Evolutionary conservation across 805 yeast genomes (phyloP).

Genomic region (Ogataea neopini): DNA sequence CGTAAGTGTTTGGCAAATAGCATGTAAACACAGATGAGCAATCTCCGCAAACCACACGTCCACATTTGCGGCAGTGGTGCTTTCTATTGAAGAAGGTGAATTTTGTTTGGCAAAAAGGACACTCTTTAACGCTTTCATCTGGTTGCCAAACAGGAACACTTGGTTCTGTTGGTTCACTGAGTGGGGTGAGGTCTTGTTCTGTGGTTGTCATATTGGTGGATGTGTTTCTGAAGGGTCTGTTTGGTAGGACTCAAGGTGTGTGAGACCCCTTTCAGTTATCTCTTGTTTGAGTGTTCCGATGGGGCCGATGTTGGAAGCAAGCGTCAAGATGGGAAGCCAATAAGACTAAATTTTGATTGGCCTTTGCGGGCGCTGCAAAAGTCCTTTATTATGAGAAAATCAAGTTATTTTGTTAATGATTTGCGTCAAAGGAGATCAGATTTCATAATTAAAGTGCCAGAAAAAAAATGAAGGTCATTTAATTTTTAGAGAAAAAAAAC

Average conservation of each 20-base stretch:
- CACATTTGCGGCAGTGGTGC: constrained; percentile 85
- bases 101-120: constrained; percentile 53
- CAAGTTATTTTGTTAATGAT: background rate
- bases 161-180: constrained; percentile 11
- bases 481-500: background rate
- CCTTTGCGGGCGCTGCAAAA: background rate
- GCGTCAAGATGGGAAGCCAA: background rate
- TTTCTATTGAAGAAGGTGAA: constrained; percentile 68
- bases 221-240: no score
- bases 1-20: constrained; percentile 60
- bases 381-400: background rate
- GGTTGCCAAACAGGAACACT: constrained; percentile 67
- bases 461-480: constrained; percentile 1
- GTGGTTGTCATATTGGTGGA: background rate
- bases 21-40: constrained; percentile 58
- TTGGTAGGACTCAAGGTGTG: no score
- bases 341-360: background rate
- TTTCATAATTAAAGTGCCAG: background rate
- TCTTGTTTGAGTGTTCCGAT: background rate
- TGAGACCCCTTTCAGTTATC: no score
- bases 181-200: background rate
- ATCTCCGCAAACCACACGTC: constrained; percentile 69
- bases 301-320: background rate
- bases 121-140: constrained; percentile 52
- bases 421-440: background rate